Evolutionary conservation across 352 stramenopile genomes (phyloP).

Genomic region (Globisporangium viniferum): DNA sequence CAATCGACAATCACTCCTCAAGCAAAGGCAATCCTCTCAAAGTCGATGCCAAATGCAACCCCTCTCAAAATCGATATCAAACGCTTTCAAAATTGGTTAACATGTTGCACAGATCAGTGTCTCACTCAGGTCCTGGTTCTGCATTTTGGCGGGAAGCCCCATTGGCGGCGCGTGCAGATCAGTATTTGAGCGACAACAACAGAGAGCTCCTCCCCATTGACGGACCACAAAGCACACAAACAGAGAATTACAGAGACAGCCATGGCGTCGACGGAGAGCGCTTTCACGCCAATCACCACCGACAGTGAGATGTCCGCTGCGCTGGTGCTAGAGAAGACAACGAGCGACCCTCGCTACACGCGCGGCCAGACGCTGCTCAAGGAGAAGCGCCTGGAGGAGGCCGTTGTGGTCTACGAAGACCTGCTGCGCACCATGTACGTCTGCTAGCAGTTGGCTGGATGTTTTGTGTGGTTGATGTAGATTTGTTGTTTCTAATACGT

Average conservation of each 20-base stretch:
- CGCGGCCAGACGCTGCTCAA: slow-evolving; percentile 69
- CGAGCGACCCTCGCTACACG: slow-evolving; percentile 68
- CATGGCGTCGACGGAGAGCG: slow-evolving; percentile 9
- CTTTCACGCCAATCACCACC: neutral
- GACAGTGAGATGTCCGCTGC: slow-evolving; percentile 2
- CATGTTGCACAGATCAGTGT: neutral
- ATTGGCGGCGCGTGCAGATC: neutral
- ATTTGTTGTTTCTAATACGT: neutral
- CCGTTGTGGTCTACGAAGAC: slow-evolving; percentile 72
- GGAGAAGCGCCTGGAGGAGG: slow-evolving; percentile 79
- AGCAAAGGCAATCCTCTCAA: neutral
- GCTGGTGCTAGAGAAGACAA: slow-evolving; percentile 49
- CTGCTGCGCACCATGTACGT: slow-evolving; percentile 73
- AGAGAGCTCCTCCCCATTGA: neutral
- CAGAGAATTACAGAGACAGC: neutral
- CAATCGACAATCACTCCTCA: neutral
- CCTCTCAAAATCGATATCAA: neutral
- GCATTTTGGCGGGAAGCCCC: neutral
- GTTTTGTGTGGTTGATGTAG: neutral
- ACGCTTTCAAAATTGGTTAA: neutral
- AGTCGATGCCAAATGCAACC: too few relatives aligned
- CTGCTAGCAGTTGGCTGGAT: neutral
- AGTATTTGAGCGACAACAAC: too few relatives aligned
- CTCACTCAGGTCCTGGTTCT: neutral
- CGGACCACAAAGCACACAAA: neutral